Evolutionary conservation across 75 land plant species (phyloP).

Genomic region (Sequoiadendron giganteum): DNA sequence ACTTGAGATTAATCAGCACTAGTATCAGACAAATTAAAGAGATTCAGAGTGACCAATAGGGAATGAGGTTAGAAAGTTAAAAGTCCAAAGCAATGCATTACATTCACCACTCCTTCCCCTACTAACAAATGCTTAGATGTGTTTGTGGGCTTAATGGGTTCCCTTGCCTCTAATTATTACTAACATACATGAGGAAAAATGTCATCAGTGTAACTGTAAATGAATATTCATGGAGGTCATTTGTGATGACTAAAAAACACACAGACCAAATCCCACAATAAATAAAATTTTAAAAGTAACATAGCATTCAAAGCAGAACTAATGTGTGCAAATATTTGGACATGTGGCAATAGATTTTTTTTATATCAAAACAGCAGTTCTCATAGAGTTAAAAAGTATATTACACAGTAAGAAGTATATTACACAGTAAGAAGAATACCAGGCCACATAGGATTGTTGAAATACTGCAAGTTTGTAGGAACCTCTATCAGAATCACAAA

Average conservation of each 20-base stretch:
- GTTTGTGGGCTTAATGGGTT: too few relatives aligned
- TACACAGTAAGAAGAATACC: conserved; percentile 31
- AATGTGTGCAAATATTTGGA: not conserved
- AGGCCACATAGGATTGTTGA: conserved; percentile 81
- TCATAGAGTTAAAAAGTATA: too few relatives aligned
- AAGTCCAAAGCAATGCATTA: not conserved
- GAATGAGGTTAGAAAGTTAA: not conserved
- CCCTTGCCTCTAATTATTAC: too few relatives aligned
- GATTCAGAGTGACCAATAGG: not conserved
- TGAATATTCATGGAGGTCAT: too few relatives aligned
- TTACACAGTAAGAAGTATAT: not conserved
- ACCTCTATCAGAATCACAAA: conserved; percentile 22
- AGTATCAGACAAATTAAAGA: not conserved
- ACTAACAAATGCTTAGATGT: too few relatives aligned
- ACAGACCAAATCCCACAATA: too few relatives aligned
- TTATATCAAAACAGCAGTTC: not conserved
- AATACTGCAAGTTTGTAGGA: conserved; percentile 22
- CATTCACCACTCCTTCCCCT: too few relatives aligned
- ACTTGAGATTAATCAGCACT: not conserved
- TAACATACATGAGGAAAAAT: too few relatives aligned
- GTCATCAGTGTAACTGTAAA: too few relatives aligned
- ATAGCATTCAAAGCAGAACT: not conserved
- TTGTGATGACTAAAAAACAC: too few relatives aligned
- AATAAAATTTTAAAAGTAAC: not conserved
- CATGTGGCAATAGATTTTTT: not conserved